phyloP scores from a whole-genome alignment of 768 basidiomycete species.

The Megacollybia marginata region DNA sequence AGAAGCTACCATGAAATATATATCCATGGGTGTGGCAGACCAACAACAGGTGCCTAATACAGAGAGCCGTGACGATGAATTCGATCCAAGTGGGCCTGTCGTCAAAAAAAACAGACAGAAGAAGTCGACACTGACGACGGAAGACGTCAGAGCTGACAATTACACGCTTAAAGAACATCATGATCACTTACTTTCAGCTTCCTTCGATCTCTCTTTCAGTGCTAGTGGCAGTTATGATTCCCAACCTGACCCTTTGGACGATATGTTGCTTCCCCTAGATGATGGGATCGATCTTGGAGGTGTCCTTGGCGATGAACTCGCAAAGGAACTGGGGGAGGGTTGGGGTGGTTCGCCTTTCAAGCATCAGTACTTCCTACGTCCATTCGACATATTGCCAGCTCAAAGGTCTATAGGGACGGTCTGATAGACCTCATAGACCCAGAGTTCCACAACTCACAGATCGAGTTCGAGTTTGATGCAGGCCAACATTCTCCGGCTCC shows the following conservation, averaged over 20 bases:
- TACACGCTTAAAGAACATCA: constrained; percentile 71
- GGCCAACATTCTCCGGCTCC: neutral
- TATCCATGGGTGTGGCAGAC: too few relatives aligned
- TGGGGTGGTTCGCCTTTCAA: constrained; percentile 41
- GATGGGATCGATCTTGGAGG: constrained; percentile 53
- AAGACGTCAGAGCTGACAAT: constrained; percentile 40
- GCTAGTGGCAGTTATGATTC: constrained; percentile 33
- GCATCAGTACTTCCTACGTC: neutral
- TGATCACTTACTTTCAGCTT: constrained; percentile 57
- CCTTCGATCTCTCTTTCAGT: constrained; percentile 56
- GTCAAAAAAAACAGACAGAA: constrained; percentile 15
- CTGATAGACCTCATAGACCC: too few relatives aligned
- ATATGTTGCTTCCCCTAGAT: constrained; percentile 42
- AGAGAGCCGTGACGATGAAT: constrained; percentile 45
- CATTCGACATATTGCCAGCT: neutral
- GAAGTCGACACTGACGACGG: constrained; percentile 23
- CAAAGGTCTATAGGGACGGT: neutral
- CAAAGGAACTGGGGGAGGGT: constrained; percentile 64
- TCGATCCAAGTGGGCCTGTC: constrained; percentile 27
- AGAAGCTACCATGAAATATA: too few relatives aligned
- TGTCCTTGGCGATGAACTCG: constrained; percentile 67
- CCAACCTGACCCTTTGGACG: constrained; percentile 42
- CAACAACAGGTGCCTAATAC: too few relatives aligned
- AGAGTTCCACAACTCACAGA: too few relatives aligned
- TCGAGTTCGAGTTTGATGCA: too few relatives aligned